These are phyloP conservation scores for Clonostachys chloroleuca DNA, from an alignment of 2,329 filamentous ascomycete species.

Conservation along the genomic window DNA sequence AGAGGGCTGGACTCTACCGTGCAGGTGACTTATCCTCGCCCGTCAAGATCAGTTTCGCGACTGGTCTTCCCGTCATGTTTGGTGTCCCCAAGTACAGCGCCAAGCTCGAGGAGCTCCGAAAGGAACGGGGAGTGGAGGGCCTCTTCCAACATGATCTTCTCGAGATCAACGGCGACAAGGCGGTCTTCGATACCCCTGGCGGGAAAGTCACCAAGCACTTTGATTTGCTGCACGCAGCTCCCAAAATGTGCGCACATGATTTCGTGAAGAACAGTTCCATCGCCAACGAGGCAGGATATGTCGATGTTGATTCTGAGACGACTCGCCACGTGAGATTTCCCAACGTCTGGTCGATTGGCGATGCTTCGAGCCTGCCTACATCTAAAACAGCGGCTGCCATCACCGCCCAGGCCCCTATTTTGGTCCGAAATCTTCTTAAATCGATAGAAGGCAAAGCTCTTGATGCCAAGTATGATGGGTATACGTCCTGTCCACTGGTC, in stretches of 20 bases:
- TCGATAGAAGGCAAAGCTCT: constrained; percentile 37
- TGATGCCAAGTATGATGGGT: constrained; percentile 44
- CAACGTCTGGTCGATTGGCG: constrained; percentile 56
- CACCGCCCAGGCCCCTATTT: constrained; percentile 43
- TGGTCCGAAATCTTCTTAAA: constrained; percentile 42
- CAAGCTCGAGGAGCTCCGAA: constrained; percentile 45
- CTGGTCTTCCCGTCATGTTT: constrained; percentile 52
- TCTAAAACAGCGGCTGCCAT: constrained; percentile 52
- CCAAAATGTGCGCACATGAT: constrained; percentile 53
- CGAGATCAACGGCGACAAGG: constrained; percentile 10
- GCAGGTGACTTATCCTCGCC: constrained; percentile 27
- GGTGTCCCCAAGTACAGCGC: constrained; percentile 56
- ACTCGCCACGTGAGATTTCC: constrained; percentile 46
- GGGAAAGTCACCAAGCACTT: constrained; percentile 36
- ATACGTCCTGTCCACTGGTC: constrained; percentile 49
- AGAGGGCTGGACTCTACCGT: constrained; percentile 44
- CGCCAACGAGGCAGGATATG: constrained; percentile 50
- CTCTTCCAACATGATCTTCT: constrained; percentile 42
- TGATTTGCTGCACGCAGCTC: constrained; percentile 51
- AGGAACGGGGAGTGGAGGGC: constrained; percentile 51
- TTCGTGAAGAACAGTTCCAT: constrained; percentile 49
- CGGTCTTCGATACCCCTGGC: constrained; percentile 28
- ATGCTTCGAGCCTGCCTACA: constrained; percentile 54
- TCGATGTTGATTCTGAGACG: constrained; percentile 51
- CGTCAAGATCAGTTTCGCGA: constrained; percentile 51